phyloP scores from a whole-genome alignment of 257 asterid species.

The Nicotiana knightiana region DNA sequence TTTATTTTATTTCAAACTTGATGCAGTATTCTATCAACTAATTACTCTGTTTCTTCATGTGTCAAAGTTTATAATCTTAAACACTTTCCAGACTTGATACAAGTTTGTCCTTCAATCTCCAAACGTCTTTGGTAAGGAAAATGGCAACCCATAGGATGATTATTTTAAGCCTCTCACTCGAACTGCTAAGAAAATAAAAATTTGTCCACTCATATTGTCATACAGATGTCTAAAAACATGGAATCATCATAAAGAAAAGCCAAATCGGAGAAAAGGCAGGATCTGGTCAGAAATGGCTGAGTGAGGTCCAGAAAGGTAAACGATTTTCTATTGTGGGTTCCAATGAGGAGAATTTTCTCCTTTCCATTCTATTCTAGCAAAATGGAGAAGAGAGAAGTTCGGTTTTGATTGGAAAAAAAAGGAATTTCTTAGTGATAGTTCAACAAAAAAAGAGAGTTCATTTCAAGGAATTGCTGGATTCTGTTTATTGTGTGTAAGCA shows the following conservation, averaged over 20 bases:
- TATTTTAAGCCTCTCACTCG: background rate
- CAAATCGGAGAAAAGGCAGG: background rate
- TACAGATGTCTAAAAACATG: background rate
- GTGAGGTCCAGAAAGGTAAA: background rate
- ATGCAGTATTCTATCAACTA: background rate
- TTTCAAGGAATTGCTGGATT: slow-evolving; percentile 3
- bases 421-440: background rate
- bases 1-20: background rate
- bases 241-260: background rate
- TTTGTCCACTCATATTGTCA: background rate
- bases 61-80: background rate
- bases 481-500: background rate
- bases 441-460: background rate
- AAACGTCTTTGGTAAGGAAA: background rate
- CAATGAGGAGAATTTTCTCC: background rate
- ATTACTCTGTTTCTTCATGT: background rate
- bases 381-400: background rate
- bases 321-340: background rate
- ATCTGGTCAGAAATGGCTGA: background rate
- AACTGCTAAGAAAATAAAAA: background rate
- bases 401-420: background rate
- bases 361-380: background rate
- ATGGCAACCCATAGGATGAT: background rate
- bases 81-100: background rate
- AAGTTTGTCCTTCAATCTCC: background rate